Evolutionary conservation across 2,329 filamentous ascomycete species (phyloP), one percentile per base, ranked within the genome.

Genomic region (Curvularia sp.): DNA sequence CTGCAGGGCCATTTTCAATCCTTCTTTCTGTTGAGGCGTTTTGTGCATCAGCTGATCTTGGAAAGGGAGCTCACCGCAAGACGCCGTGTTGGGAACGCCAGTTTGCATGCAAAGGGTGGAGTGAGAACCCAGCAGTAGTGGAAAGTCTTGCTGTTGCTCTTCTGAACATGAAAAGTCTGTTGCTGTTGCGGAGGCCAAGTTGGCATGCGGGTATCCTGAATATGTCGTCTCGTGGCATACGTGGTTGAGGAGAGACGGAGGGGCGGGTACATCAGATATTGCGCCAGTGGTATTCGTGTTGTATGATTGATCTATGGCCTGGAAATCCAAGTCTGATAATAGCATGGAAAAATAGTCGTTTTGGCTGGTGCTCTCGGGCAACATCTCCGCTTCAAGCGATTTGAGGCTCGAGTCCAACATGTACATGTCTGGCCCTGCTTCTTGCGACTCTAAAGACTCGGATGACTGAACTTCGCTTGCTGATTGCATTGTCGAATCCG

Each of bases 341-440:
- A 49, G 47, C 6, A 49, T 35, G 12, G 47, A 49, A 22, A 49
- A 49, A 28, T 30, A 49, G 31, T 38, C 47, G 15, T 38, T 18
- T 2, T 43, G 41, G 1, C 13, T 12, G 9, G 41, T 26, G 6
- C 10, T 49, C 20, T 30, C 28, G 5, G 47, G 47, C 7, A 49
- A 10, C 47, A 38, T 38, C n/a, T 30, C 33, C 8, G 47, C 30
- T n/a, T 49, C 31, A 15, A 49, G 15, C 9, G 30, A 12, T 6
- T 49, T 31, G 22, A 49, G 30, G 2, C 33, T 18, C 8, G 47
- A 22, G 7, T 33, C 30, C 7, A 38, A 9, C 47, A 35, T 33
- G 10, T 30, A 49, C 18, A 38, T 18, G 7, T 49, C 47, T 4
- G 47, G 12, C 13, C n/a, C 20, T 38, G 12, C 20, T 15, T 49